phyloP scores from a whole-genome alignment of 2,329 filamentous ascomycete species.

The Graphilbum fragrans region DNA sequence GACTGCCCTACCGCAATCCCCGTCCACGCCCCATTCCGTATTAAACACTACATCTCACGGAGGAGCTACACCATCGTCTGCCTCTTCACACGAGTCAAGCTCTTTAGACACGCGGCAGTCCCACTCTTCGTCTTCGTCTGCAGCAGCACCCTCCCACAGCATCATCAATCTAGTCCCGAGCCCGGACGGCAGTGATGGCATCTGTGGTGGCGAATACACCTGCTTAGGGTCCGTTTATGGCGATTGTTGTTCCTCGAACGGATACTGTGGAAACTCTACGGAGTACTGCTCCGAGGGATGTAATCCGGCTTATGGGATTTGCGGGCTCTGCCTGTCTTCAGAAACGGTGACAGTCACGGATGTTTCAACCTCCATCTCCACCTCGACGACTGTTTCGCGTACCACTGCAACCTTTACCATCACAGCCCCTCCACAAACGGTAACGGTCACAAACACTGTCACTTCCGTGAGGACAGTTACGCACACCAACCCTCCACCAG shows the following conservation, averaged over 20 bases:
- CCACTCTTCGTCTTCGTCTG: too few relatives aligned
- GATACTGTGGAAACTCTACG: constrained; percentile 7
- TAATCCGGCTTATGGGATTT: constrained; percentile 7
- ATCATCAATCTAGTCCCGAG: background rate
- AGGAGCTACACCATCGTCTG: constrained; percentile 80
- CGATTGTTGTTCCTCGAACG: constrained; percentile 9
- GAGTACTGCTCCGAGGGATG: constrained; percentile 10
- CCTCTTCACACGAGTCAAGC: too few relatives aligned
- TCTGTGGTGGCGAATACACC: constrained; percentile 8
- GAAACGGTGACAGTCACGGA: constrained; percentile 1
- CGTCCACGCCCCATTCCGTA: background rate
- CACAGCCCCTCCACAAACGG: background rate
- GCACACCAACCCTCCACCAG: background rate
- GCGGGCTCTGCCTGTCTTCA: constrained; percentile 2
- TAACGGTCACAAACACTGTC: background rate
- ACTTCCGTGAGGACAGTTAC: background rate
- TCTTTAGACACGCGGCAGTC: too few relatives aligned
- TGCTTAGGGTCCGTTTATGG: constrained; percentile 7
- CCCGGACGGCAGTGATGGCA: constrained; percentile 8
- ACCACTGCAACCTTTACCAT: constrained; percentile 1
- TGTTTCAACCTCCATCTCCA: background rate
- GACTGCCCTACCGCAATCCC: background rate
- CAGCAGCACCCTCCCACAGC: background rate
- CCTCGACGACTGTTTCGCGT: background rate
- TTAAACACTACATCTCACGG: constrained; percentile 87